phyloP scores from a whole-genome alignment of 768 basidiomycete species.

The Mycena galopus region DNA sequence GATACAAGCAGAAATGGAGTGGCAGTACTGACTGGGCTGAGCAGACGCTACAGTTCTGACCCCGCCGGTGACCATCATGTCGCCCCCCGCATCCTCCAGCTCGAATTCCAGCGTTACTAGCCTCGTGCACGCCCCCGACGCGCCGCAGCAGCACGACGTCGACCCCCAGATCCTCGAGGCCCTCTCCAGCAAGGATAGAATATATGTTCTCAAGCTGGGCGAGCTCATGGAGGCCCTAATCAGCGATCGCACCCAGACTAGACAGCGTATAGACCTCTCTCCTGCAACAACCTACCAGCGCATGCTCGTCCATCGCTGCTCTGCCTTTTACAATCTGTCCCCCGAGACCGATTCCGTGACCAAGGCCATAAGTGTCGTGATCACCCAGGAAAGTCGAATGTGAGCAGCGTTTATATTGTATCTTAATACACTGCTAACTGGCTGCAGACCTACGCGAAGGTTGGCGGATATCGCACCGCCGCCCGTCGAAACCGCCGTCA shows the following conservation, averaged over 20 bases:
- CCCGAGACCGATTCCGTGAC: slow-evolving; percentile 76
- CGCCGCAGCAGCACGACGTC: slow-evolving; percentile 57
- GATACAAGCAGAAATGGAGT: not conserved
- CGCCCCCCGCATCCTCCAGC: slow-evolving; percentile 30
- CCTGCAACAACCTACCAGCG: slow-evolving; percentile 87
- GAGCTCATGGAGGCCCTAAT: slow-evolving; percentile 88
- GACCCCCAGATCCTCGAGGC: slow-evolving; percentile 89
- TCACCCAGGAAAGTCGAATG: slow-evolving; percentile 80
- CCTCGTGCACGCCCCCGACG: slow-evolving; percentile 33
- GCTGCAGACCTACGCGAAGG: slow-evolving; percentile 72
- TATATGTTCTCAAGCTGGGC: slow-evolving; percentile 90
- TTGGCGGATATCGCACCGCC: slow-evolving; percentile 84
- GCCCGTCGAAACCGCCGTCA: slow-evolving; percentile 76
- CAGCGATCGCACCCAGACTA: slow-evolving; percentile 69
- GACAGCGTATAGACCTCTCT: slow-evolving; percentile 73
- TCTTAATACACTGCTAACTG: slow-evolving; percentile 34
- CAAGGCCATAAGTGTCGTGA: slow-evolving; percentile 72
- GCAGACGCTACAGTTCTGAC: slow-evolving; percentile 11
- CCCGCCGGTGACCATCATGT: slow-evolving; percentile 35
- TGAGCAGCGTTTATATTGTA: too few species aligned
- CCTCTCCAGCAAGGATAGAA: slow-evolving; percentile 87
- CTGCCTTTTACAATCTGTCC: slow-evolving; percentile 80
- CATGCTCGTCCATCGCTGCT: slow-evolving; percentile 88
- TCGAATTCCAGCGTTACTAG: slow-evolving; percentile 32
- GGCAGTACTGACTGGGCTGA: not conserved